Conservation (phyloP, 2,329 filamentous ascomycete genomes). For the Coniella vitis region DNA sequence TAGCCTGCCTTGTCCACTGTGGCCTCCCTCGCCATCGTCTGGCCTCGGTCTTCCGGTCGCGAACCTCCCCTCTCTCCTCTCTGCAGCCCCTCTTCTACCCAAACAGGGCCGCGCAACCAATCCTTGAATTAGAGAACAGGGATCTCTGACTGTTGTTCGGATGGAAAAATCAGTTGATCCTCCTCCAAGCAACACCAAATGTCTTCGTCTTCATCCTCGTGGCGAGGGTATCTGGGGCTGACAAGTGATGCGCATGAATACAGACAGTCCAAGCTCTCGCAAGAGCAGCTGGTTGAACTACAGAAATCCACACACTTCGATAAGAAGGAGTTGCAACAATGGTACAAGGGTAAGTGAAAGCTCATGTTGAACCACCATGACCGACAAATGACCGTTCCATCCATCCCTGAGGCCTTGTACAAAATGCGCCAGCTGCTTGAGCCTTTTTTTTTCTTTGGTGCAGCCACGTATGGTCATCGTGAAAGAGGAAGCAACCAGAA, state of each 20-base stretch:
- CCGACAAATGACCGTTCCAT: neutral
- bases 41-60: neutral
- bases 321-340: constrained; percentile 99
- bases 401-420: neutral
- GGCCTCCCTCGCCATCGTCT: constrained; percentile 8
- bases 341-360: constrained; percentile 81
- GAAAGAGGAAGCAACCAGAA: too few species aligned
- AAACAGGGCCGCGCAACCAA: neutral
- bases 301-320: constrained; percentile 98
- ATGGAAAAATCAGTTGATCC: neutral
- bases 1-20: neutral
- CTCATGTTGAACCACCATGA: neutral
- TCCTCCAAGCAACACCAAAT: neutral
- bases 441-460: too few species aligned
- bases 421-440: too few species aligned
- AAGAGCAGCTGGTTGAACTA: constrained; percentile 89
- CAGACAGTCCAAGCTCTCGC: constrained; percentile 97
- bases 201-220: neutral
- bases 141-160: too few species aligned
- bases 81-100: neutral
- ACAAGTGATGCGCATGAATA: constrained; percentile 2
- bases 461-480: too few species aligned
- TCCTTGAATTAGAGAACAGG: neutral
- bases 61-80: neutral
- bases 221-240: constrained; percentile 5